Evolutionary conservation across 2,329 filamentous ascomycete genomes (phyloP).

Genomic region (Penicillium sp.): DNA sequence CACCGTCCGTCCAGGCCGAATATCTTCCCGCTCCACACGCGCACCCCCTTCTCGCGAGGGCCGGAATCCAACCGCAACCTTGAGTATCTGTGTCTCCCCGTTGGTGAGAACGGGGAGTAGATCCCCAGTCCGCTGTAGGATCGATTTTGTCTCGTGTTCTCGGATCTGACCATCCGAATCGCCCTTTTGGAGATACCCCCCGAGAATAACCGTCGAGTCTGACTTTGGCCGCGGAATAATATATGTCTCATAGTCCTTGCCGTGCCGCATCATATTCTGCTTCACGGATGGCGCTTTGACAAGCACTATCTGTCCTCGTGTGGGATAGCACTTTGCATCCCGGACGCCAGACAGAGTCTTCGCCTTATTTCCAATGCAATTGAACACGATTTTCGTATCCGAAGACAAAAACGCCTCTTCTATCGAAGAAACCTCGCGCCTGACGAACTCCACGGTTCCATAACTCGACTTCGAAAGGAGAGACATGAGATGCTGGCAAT

Average conservation of each 20-base stretch:
- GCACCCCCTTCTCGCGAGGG: slow-evolving; percentile 26
- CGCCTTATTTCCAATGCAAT: slow-evolving; percentile 40
- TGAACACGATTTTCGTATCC: background rate
- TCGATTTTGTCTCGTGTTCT: slow-evolving; percentile 43
- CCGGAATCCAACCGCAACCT: slow-evolving; percentile 33
- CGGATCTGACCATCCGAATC: slow-evolving; percentile 21
- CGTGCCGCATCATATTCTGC: slow-evolving; percentile 48
- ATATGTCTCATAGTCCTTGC: slow-evolving; percentile 48
- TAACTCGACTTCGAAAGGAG: slow-evolving; percentile 14
- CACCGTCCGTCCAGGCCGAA: slow-evolving; percentile 6
- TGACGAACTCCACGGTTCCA: slow-evolving; percentile 13
- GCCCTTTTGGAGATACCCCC: slow-evolving; percentile 41
- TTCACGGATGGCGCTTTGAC: slow-evolving; percentile 39
- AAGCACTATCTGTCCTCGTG: slow-evolving; percentile 48
- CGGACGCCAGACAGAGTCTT: slow-evolving; percentile 41
- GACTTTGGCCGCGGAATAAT: slow-evolving; percentile 46
- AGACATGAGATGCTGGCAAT: slow-evolving; percentile 38
- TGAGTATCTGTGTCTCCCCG: slow-evolving; percentile 37
- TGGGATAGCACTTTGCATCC: slow-evolving; percentile 48
- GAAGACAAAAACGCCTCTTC: background rate
- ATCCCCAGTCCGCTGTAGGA: slow-evolving; percentile 41
- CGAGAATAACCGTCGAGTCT: slow-evolving; percentile 44
- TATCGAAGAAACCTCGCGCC: background rate
- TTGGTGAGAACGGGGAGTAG: slow-evolving; percentile 38
- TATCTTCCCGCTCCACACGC: slow-evolving; percentile 22